Evolutionary conservation across 148 eudicot genomes (phyloP).

Genomic region (Rhododendron williamsianum): DNA sequence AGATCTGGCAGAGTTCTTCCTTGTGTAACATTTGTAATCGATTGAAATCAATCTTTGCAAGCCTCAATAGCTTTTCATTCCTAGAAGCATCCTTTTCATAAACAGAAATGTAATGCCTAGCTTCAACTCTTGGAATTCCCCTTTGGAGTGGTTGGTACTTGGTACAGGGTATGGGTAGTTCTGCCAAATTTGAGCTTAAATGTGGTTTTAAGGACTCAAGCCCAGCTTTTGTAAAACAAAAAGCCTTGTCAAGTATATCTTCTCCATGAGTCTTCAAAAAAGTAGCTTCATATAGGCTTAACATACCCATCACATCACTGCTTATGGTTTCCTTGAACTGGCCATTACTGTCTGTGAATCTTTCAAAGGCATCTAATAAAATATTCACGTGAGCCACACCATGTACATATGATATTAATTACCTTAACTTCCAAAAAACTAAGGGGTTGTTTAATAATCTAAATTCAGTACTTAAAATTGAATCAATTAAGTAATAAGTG

Average conservation of each 20-base stretch:
- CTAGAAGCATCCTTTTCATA: constrained; percentile 21
- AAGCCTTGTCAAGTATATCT: constrained; percentile 32
- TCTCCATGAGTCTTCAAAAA: constrained; percentile 30
- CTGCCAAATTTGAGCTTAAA: background rate
- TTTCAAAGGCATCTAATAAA: too few relatives aligned
- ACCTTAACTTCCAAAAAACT: too few relatives aligned
- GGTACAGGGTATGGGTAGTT: constrained; percentile 17
- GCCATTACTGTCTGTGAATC: too few relatives aligned
- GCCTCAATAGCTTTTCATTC: constrained; percentile 19
- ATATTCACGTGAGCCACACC: too few relatives aligned
- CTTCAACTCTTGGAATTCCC: constrained; percentile 27
- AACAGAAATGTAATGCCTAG: constrained; percentile 18
- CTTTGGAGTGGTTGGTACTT: constrained; percentile 16
- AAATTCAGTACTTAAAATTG: too few relatives aligned
- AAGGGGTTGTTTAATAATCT: too few relatives aligned
- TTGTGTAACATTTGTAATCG: constrained; percentile 23
- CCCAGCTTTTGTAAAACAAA: constrained; percentile 13
- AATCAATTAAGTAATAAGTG: too few relatives aligned
- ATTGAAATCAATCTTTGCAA: constrained; percentile 38
- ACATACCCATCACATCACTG: constrained; percentile 7
- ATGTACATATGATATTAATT: too few relatives aligned
- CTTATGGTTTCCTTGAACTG: constrained; percentile 20
- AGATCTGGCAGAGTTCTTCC: background rate
- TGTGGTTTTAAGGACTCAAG: background rate
- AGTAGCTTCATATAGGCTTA: constrained; percentile 41